These are phyloP conservation scores for Besnoitia besnoiti DNA, from an alignment of 169 alveolate species.

Conservation along the genomic window DNA sequence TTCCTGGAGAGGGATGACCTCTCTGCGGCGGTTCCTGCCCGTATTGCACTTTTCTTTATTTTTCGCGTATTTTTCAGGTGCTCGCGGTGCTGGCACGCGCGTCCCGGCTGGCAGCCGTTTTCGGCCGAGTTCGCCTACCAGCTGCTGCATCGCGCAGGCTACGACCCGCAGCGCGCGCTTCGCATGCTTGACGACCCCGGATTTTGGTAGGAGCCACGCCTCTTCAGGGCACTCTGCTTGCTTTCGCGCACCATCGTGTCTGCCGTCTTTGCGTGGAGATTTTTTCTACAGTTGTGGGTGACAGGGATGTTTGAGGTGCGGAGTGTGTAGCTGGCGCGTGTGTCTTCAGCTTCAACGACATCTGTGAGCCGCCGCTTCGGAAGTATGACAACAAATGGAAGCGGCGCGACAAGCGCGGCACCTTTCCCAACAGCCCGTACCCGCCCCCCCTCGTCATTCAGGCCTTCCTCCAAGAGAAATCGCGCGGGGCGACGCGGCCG, in stretches of 20 bases:
- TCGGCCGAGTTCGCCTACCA: conserved; percentile 89
- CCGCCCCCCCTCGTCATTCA: conserved; percentile 67
- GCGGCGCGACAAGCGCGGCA: conserved; percentile 86
- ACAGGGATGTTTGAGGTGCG: too few relatives aligned
- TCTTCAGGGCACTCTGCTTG: neutral
- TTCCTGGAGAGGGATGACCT: too few relatives aligned
- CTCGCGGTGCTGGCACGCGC: conserved; percentile 85
- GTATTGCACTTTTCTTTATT: conserved; percentile 16
- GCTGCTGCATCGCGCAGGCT: conserved; percentile 85
- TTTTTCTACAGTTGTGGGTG: too few relatives aligned
- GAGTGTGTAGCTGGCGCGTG: too few relatives aligned
- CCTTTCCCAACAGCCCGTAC: conserved; percentile 76
- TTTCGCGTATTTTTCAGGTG: conserved; percentile 74
- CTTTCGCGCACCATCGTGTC: neutral
- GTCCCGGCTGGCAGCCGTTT: conserved; percentile 90
- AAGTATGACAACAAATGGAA: conserved; percentile 87
- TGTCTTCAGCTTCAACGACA: conserved; percentile 70
- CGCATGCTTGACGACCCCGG: conserved; percentile 83
- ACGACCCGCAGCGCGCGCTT: conserved; percentile 85
- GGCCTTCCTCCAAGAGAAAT: conserved; percentile 45
- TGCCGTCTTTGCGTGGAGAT: neutral
- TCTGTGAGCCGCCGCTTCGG: conserved; percentile 87
- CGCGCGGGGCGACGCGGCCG: too few relatives aligned
- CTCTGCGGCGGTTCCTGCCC: too few relatives aligned
- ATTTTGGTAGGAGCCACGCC: conserved; percentile 65